These are phyloP conservation scores for Ophiostoma triangulosporum DNA, from an alignment of 2,329 filamentous ascomycete species.

Conservation along the genomic window DNA sequence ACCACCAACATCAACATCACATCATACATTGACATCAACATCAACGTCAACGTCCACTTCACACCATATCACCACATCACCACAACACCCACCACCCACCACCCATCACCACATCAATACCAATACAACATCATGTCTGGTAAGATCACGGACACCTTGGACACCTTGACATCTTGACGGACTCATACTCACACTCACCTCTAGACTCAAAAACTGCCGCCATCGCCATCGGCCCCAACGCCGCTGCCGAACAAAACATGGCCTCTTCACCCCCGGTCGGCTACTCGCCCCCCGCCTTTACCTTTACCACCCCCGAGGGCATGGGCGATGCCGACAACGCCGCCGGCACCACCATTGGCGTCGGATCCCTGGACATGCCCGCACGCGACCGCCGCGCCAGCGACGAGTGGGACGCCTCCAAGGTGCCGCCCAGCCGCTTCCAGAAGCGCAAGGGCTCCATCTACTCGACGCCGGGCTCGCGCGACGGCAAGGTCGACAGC, in stretches of 20 bases:
- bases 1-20: neutral
- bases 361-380: neutral
- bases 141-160: too few species aligned
- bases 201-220: constrained; percentile 1
- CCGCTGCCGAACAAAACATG: neutral
- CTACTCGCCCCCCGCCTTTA: constrained; percentile 6
- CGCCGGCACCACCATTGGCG: neutral
- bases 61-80: neutral
- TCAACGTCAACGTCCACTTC: neutral
- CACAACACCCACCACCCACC: neutral
- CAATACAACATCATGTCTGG: neutral
- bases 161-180: neutral
- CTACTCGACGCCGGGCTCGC: constrained; percentile 49
- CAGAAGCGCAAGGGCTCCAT: constrained; percentile 58
- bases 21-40: too few species aligned
- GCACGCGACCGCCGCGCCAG: constrained; percentile 7
- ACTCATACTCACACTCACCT: neutral
- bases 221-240: constrained; percentile 5
- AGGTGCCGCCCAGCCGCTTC: constrained; percentile 53
- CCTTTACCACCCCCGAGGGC: constrained; percentile 1
- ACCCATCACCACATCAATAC: neutral
- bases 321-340: neutral
- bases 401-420: constrained; percentile 36
- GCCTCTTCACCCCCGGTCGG: constrained; percentile 1
- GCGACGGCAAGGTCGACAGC: constrained; percentile 49